These are phyloP conservation scores for Peterozyma toletana DNA, from an alignment of 805 yeast genomes.

Conservation along the genomic window DNA sequence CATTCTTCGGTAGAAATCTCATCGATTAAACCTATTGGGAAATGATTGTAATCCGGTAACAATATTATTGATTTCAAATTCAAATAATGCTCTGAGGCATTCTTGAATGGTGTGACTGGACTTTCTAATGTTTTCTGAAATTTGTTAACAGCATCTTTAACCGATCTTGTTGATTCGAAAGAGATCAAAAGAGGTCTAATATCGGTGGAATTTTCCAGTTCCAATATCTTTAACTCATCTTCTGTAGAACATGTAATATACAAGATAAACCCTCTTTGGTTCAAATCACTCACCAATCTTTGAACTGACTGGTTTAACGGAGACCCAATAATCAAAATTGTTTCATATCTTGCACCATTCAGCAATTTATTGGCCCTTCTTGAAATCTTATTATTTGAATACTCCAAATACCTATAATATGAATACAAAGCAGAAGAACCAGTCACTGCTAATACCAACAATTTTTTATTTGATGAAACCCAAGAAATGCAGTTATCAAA, in stretches of 20 bases:
- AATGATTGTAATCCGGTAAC: constrained; percentile 47
- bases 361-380: constrained; percentile 56
- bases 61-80: constrained; percentile 45
- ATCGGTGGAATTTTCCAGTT: constrained; percentile 59
- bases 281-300: constrained; percentile 65
- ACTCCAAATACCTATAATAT: neutral
- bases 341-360: constrained; percentile 72
- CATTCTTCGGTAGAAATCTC: constrained; percentile 21
- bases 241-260: constrained; percentile 68
- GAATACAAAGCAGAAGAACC: constrained; percentile 1
- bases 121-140: constrained; percentile 41
- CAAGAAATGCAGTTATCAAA: neutral
- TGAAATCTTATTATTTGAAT: neutral
- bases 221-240: constrained; percentile 43
- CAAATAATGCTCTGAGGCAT: neutral
- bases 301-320: constrained; percentile 70
- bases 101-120: constrained; percentile 12
- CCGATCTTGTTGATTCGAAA: constrained; percentile 30
- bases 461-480: neutral
- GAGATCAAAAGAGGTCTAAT: constrained; percentile 57
- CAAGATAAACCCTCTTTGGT: constrained; percentile 74
- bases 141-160: constrained; percentile 39
- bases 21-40: constrained; percentile 22
- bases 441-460: neutral
- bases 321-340: constrained; percentile 67